Evolutionary conservation across 163 green algal species (phyloP), one percentile per base, ranked within the genome.

Genomic region (Volvox carteri): DNA sequence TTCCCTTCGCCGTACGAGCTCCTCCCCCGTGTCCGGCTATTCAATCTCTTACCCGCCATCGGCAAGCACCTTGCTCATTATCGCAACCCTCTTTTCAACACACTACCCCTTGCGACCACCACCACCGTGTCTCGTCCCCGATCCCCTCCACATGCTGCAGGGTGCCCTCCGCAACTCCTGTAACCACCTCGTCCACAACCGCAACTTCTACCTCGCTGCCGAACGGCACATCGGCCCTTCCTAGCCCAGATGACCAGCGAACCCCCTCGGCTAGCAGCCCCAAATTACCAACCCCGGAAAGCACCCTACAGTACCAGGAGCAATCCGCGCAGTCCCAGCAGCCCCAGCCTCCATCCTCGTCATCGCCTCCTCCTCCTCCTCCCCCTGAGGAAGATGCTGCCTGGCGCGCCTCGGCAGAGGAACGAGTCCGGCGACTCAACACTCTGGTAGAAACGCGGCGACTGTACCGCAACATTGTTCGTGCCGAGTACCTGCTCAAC

Each of bases 381-480:
- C 28, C 54, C 3, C 3, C 54, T 19, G 54, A 19, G 8, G 54
- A 65, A 11, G 73, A 65, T 6, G 23, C 44, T 28, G 0, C 78
- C 78, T 35, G 23, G 42, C 30, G 19, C 30, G 46, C 37, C n/a
- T 81, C 50, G 19, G 84, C 30, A 1, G 68, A 90, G 5, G 68
- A 90, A 50, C 87, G 92, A 11, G 72, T 89, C 25, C 28, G 81
- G 87, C 90, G 88, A 5, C 70, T 94, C 4, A 90, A 86, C n/a
- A 81, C 81, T 8, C 70, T 94, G 33, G 85, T 95, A 21, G 90
- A 94, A 62, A 54, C 91, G 25, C 90, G 92, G 77, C 86, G 90
- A 44, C 81, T 95, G 37, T 95, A 94, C 89, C 77, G 93, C 25
- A 94, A 94, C 84, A 91, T 74, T 70, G 84, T 95, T 1, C 83